These are phyloP conservation scores for Phytophthora kernoviae DNA, from an alignment of 352 stramenopile genomes.

Conservation along the genomic window DNA sequence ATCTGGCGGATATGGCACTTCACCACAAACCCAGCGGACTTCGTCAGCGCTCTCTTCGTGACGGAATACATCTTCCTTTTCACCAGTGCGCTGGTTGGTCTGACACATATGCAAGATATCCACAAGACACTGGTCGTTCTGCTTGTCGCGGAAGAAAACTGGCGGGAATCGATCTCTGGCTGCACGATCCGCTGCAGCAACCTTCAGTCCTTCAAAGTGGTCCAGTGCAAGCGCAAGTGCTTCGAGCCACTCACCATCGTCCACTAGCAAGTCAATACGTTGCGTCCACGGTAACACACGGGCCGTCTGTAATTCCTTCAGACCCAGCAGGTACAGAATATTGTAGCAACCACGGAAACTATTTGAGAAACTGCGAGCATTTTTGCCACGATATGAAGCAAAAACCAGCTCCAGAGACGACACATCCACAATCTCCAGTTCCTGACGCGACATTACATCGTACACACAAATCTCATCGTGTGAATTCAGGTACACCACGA, in stretches of 20 bases:
- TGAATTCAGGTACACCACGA: conserved; percentile 94
- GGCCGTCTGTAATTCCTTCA: conserved; percentile 92
- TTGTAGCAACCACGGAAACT: conserved; percentile 94
- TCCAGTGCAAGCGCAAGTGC: conserved; percentile 95
- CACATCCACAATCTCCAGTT: conserved; percentile 95
- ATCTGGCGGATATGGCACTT: conserved; percentile 77
- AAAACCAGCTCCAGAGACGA: conserved; percentile 94
- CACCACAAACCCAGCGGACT: conserved; percentile 83
- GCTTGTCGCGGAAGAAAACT: conserved; percentile 88
- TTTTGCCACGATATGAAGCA: conserved; percentile 90
- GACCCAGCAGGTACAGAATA: conserved; percentile 92
- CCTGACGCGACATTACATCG: conserved; percentile 95
- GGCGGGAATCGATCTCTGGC: conserved; percentile 85
- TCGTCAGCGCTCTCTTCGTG: conserved; percentile 85
- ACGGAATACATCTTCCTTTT: conserved; percentile 88
- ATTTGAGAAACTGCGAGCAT: conserved; percentile 80
- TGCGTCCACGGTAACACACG: conserved; percentile 92
- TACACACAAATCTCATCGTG: conserved; percentile 97
- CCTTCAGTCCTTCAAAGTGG: conserved; percentile 93
- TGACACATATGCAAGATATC: conserved; percentile 92
- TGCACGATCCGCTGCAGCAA: conserved; percentile 77
- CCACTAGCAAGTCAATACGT: conserved; percentile 94
- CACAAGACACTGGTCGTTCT: conserved; percentile 91
- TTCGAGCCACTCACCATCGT: conserved; percentile 97
- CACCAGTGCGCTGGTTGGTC: conserved; percentile 86